Evolutionary conservation across 192 early-diverging fungal genomes (phyloP).

Genomic region (Helicostylum pulchrum): DNA sequence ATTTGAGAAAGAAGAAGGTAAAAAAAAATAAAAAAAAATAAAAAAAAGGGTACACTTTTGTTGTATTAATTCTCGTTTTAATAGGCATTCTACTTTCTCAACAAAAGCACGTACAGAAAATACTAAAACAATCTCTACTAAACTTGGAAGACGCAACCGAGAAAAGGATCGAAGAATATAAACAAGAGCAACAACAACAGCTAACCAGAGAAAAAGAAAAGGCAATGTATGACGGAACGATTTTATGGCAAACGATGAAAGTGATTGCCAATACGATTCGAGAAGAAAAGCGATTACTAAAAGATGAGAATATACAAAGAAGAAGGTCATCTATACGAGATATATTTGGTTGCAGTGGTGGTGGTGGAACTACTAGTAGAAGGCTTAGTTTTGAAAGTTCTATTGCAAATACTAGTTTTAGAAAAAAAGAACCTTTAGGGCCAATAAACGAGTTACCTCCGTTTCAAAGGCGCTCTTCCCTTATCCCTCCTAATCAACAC

Average conservation of each 20-base stretch:
- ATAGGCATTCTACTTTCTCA: neutral
- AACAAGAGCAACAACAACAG: constrained; percentile 8
- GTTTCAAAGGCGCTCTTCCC: too few relatives aligned
- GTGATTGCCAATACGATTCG: constrained; percentile 5
- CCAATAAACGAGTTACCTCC: too few relatives aligned
- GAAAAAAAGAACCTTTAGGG: too few relatives aligned
- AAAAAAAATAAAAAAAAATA: neutral
- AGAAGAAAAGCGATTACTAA: neutral
- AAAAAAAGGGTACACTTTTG: neutral
- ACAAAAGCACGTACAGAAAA: neutral
- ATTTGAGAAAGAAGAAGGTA: constrained; percentile 4
- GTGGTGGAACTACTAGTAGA: too few relatives aligned
- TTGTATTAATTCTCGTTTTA: neutral
- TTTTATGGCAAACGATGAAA: constrained; percentile 20
- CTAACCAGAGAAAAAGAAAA: constrained; percentile 8
- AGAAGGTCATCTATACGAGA: too few relatives aligned
- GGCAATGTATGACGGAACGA: neutral
- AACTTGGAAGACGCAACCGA: constrained; percentile 7
- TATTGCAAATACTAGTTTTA: too few relatives aligned
- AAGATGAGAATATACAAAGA: too few relatives aligned
- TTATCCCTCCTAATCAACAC: too few relatives aligned
- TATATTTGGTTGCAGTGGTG: too few relatives aligned
- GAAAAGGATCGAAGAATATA: constrained; percentile 8
- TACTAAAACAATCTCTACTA: neutral
- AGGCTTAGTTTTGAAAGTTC: too few relatives aligned